These are phyloP conservation scores for Trichosporon sp. DNA, from an alignment of 1,284 basidiomycete species.

Conservation along the genomic window DNA sequence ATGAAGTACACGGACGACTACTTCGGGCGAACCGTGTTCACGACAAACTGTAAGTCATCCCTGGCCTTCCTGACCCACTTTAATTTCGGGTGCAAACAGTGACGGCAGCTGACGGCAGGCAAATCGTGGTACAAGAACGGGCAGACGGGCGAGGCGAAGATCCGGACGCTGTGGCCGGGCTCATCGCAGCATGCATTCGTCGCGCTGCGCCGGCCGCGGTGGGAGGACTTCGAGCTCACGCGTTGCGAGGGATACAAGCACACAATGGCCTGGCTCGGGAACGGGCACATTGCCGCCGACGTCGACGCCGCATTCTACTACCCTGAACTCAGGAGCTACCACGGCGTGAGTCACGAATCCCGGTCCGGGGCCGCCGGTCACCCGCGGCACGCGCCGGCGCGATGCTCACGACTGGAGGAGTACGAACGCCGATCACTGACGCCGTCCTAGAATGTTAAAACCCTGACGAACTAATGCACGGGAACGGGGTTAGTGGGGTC, in stretches of 20 bases:
- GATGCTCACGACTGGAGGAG: neutral
- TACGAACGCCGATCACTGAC: neutral
- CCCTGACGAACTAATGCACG: neutral
- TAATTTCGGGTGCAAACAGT: neutral
- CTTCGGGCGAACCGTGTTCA: slow-evolving; percentile 29
- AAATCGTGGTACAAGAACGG: slow-evolving; percentile 30
- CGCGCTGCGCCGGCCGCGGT: slow-evolving; percentile 32
- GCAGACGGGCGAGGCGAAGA: slow-evolving; percentile 3
- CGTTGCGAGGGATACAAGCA: slow-evolving; percentile 9
- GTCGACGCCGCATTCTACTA: slow-evolving; percentile 14
- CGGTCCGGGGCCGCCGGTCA: neutral
- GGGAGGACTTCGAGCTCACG: slow-evolving; percentile 37
- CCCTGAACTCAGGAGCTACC: slow-evolving; percentile 1
- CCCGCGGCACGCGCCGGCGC: neutral
- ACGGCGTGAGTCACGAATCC: neutral
- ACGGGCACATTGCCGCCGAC: slow-evolving; percentile 12
- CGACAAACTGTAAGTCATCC: slow-evolving; percentile 19
- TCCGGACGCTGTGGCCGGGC: slow-evolving; percentile 26
- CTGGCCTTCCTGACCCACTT: neutral
- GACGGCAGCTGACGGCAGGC: neutral
- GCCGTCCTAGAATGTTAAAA: neutral
- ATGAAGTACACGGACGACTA: slow-evolving; percentile 32
- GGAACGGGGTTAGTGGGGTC: neutral
- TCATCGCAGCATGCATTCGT: slow-evolving; percentile 21
- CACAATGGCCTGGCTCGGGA: slow-evolving; percentile 18